Evolutionary conservation across 2,329 filamentous ascomycete species (phyloP), one percentile per base, ranked within the genome.

Genomic region (Mycogone perniciosa): DNA sequence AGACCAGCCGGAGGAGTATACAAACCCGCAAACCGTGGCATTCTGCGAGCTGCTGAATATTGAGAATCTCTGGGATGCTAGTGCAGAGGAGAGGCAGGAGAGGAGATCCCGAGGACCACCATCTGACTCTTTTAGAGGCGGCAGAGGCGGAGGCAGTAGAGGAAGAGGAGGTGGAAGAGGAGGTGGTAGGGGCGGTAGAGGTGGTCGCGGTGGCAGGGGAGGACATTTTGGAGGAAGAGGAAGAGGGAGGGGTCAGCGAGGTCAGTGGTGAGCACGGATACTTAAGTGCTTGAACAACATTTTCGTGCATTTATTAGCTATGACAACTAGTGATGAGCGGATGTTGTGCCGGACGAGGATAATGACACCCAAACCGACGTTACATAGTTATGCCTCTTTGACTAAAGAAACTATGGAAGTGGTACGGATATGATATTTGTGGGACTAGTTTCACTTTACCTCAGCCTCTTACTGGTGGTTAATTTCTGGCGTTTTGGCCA

Each of bases 1-100:
- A 0, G 73, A 84, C n/a, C 79, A 83, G 64, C 89, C 90, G 1
- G 72, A 75, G 1, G 91, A 96, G 68, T 92, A 92, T 64, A 89
- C 82, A 4, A 97, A 93, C 62, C 85, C 86, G 9, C 92, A 97
- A 70, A 97, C 90, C 6, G 74, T 73, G n/a, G 69, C 75, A 3
- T 97, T 92, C 64, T 99, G 93, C 67, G 73, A 84, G 50, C 69
- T 97, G 50, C 61, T 97, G 1, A 83, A 79, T 7, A 83, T 99
- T 33, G 71, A 80, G 5, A 95, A 97, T 64, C 75, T 84, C 7
- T 95, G 82, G 74, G 76, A 86, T 59, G 80, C 86, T 2, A 82
- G 72, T n/a, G 79, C 85, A 2, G 83, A 89, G 60, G 88, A 95
- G 65, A 78, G 83, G 46, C 70, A 71, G 10, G 73, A 75, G 53